Conservation (phyloP, 768 basidiomycete genomes). For the Lepiota brunneoincarnata region DNA sequence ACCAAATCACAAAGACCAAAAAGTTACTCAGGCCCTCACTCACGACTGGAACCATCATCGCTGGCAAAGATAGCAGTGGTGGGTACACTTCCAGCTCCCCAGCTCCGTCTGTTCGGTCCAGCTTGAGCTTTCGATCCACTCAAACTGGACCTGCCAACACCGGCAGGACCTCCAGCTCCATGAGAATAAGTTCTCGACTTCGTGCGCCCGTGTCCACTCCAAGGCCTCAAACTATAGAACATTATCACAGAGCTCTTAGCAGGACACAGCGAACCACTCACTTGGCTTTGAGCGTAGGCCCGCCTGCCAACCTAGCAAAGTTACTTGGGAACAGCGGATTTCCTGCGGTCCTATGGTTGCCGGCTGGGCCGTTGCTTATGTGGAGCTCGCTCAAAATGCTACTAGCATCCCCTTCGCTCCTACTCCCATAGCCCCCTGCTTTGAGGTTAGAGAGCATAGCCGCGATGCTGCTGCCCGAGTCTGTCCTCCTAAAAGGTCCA, state of each 20-base stretch:
- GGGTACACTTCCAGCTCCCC: slow-evolving; percentile 8
- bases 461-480: slow-evolving; percentile 24
- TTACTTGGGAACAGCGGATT: slow-evolving; percentile 81
- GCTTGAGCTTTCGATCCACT: slow-evolving; percentile 9
- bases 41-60: background rate
- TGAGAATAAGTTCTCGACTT: slow-evolving; percentile 22
- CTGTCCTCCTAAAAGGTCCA: slow-evolving; percentile 34
- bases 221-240: background rate
- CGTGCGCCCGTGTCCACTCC: slow-evolving; percentile 7
- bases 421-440: slow-evolving; percentile 17
- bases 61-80: background rate
- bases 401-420: slow-evolving; percentile 16
- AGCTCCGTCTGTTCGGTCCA: slow-evolving; percentile 14
- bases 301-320: slow-evolving; percentile 65
- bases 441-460: slow-evolving; percentile 14
- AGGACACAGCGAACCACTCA: slow-evolving; percentile 17
- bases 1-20: too few species aligned
- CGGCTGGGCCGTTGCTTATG: slow-evolving; percentile 37
- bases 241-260: background rate
- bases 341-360: slow-evolving; percentile 67
- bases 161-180: slow-evolving; percentile 10
- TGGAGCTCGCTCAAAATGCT: slow-evolving; percentile 12
- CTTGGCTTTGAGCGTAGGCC: slow-evolving; percentile 62
- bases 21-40: background rate
- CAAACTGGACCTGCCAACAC: too few species aligned